phyloP scores from a whole-genome alignment of 495 filamentous ascomycete genomes.

The Talaromyces trachyspermus region DNA sequence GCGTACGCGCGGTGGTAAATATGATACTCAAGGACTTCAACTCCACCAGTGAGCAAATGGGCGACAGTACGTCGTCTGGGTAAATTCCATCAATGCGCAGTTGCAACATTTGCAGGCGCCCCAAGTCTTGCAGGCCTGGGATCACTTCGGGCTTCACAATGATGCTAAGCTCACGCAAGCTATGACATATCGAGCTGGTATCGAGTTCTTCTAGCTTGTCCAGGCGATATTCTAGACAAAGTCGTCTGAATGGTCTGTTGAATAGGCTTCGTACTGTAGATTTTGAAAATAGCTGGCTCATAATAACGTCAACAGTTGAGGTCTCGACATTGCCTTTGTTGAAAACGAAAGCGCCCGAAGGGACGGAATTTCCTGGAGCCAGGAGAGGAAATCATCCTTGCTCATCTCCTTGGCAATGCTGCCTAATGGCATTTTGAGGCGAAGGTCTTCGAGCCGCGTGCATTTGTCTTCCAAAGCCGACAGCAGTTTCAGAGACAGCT shows the following conservation, averaged over 20 bases:
- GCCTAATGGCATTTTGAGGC: neutral
- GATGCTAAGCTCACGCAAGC: neutral
- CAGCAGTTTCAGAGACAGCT: neutral
- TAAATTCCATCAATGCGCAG: neutral
- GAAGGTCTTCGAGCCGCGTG: neutral
- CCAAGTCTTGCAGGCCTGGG: neutral
- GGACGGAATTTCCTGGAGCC: neutral
- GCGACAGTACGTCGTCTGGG: neutral
- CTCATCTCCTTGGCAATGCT: neutral
- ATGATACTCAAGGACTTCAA: slow-evolving; percentile 3
- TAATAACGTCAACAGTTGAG: neutral
- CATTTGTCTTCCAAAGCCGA: neutral
- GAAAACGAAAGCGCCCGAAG: neutral
- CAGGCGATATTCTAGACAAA: neutral
- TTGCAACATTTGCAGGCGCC: neutral
- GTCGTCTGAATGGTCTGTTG: neutral
- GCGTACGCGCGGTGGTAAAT: neutral
- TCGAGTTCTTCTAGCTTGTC: neutral
- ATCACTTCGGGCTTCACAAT: neutral
- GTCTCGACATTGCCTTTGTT: neutral
- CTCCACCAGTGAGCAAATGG: neutral
- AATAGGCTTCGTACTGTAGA: neutral
- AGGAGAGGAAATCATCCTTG: neutral
- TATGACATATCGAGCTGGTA: neutral
- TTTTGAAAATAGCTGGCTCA: neutral